phyloP scores from a whole-genome alignment of 306 rosid species.

The Rosa multiflora region DNA sequence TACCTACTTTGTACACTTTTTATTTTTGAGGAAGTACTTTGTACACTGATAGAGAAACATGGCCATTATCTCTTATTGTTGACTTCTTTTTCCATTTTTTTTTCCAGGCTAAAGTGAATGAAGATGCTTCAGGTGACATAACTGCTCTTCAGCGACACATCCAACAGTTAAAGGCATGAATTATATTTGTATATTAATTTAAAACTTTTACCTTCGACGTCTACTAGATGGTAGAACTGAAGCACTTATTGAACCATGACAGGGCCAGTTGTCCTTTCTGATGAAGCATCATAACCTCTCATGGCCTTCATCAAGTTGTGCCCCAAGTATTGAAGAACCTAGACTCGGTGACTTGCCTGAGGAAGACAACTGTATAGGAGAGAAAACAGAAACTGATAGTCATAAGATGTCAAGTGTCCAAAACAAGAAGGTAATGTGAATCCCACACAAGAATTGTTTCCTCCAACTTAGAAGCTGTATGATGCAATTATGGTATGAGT shows the following conservation, averaged over 20 bases:
- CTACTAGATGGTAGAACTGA: slow-evolving; percentile 27
- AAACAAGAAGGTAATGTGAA: slow-evolving; percentile 50
- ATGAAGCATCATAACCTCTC: slow-evolving; percentile 46
- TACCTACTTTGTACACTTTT: slow-evolving; percentile 33
- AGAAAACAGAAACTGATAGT: slow-evolving; percentile 28
- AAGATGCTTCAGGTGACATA: slow-evolving; percentile 89
- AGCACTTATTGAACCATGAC: slow-evolving; percentile 38
- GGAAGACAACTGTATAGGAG: slow-evolving; percentile 34
- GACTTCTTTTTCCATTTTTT: not conserved
- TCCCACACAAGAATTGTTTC: slow-evolving; percentile 1
- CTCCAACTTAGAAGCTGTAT: slow-evolving; percentile 14
- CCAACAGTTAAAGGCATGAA: slow-evolving; percentile 76
- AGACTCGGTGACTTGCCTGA: slow-evolving; percentile 46
- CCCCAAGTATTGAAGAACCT: slow-evolving; percentile 49
- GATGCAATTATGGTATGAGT: slow-evolving; percentile 24
- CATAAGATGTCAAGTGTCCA: slow-evolving; percentile 30
- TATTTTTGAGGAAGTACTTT: slow-evolving; percentile 36
- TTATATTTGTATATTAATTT: slow-evolving; percentile 28
- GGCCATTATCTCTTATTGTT: not conserved
- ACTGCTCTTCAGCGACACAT: slow-evolving; percentile 85
- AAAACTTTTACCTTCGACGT: slow-evolving; percentile 22
- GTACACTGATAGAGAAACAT: slow-evolving; percentile 13
- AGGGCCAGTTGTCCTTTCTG: slow-evolving; percentile 75
- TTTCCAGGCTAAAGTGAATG: slow-evolving; percentile 86
- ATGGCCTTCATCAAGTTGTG: slow-evolving; percentile 40